A percentile compares a stretch with the other conserved stretches of the same genome.
phyloP scores from a whole-genome alignment of 345 rosid species.

The Noccaea bulbosa region DNA sequence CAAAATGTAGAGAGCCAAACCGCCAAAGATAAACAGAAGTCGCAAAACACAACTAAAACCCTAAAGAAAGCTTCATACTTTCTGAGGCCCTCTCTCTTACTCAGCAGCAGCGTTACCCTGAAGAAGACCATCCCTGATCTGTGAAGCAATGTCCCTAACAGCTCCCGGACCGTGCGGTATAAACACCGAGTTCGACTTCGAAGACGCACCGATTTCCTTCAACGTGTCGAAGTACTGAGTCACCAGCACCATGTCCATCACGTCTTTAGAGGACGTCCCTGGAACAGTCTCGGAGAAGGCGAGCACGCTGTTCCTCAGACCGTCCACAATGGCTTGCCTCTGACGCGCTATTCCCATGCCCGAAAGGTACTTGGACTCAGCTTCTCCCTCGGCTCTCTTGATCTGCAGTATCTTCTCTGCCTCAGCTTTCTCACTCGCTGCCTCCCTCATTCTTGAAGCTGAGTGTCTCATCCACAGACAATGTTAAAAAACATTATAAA shows the following conservation, averaged over 20 bases:
- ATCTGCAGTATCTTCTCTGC: slow-evolving; percentile 73
- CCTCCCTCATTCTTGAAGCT: slow-evolving; percentile 70
- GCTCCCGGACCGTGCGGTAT: slow-evolving; percentile 84
- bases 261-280: slow-evolving; percentile 71
- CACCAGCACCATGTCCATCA: slow-evolving; percentile 80
- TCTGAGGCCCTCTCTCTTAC: slow-evolving; percentile 1
- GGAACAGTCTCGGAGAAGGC: slow-evolving; percentile 72
- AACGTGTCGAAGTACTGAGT: slow-evolving; percentile 80
- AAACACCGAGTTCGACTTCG: slow-evolving; percentile 66
- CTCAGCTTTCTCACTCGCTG: slow-evolving; percentile 67
- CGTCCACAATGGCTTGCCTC: slow-evolving; percentile 74
- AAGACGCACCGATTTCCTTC: slow-evolving; percentile 74
- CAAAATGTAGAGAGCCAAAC: slow-evolving; percentile 12
- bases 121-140: slow-evolving; percentile 79
- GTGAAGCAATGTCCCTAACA: slow-evolving; percentile 62
- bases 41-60: slow-evolving; percentile 23
- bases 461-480: slow-evolving; percentile 1
- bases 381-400: slow-evolving; percentile 74
- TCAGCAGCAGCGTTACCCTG: slow-evolving; percentile 48
- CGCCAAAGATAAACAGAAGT: slow-evolving; percentile 20
- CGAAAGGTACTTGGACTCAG: slow-evolving; percentile 64
- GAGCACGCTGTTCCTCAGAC: slow-evolving; percentile 68
- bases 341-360: slow-evolving; percentile 69
- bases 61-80: slow-evolving; percentile 34
- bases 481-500: neutral